These are phyloP conservation scores for Lepiota venenata DNA, from an alignment of 768 basidiomycete species.

Conservation along the genomic window DNA sequence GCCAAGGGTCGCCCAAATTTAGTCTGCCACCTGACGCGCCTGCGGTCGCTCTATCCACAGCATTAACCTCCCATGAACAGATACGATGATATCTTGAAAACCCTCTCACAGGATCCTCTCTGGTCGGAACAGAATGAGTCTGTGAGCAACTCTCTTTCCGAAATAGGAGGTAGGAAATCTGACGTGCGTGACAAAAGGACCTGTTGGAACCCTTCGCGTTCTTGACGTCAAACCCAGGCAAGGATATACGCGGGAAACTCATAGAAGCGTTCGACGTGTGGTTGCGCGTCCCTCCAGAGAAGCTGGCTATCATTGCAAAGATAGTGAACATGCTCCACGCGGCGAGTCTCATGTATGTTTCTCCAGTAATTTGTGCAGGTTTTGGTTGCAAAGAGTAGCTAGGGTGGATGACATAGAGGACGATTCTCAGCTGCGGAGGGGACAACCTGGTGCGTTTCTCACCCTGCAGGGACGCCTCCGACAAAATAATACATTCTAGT, in stretches of 20 bases:
- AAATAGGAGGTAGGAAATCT: neutral
- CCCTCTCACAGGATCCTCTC: slow-evolving; percentile 26
- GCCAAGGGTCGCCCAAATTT: neutral
- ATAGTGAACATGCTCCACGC: slow-evolving; percentile 95
- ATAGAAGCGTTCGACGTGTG: slow-evolving; percentile 93
- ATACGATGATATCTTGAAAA: slow-evolving; percentile 39
- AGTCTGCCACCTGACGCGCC: neutral
- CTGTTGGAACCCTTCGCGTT: slow-evolving; percentile 83
- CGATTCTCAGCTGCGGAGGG: slow-evolving; percentile 81
- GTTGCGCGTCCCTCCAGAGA: slow-evolving; percentile 76
- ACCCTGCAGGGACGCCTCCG: neutral
- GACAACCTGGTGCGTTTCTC: slow-evolving; percentile 59
- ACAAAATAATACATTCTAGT: slow-evolving; percentile 42
- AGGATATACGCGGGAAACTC: slow-evolving; percentile 85
- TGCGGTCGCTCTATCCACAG: neutral
- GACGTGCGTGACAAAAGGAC: neutral
- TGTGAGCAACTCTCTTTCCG: slow-evolving; percentile 17
- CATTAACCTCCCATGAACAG: slow-evolving; percentile 23
- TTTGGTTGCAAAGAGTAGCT: slow-evolving; percentile 4
- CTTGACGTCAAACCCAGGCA: slow-evolving; percentile 81
- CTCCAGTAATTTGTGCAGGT: neutral
- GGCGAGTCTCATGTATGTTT: slow-evolving; percentile 80
- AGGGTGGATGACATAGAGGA: slow-evolving; percentile 97
- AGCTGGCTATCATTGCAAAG: slow-evolving; percentile 68
- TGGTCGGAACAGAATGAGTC: slow-evolving; percentile 34